Conservation (phyloP, 495 filamentous ascomycete genomes). For the Aspergillus steynii region DNA sequence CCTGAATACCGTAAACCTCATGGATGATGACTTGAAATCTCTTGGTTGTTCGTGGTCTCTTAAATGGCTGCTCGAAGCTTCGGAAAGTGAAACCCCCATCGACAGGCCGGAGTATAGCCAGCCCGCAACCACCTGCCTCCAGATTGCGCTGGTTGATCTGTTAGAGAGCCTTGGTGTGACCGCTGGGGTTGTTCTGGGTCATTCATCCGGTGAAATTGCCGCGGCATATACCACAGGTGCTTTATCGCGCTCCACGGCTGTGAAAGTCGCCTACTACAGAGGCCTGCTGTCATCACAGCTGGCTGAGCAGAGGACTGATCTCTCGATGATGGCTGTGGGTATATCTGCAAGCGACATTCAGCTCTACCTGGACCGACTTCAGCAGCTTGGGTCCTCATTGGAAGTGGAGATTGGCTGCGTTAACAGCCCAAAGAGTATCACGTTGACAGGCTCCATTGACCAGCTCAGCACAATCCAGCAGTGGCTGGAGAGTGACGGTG, state of each 20-base stretch:
- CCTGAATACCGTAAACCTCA: constrained; percentile 14
- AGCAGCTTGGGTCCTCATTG: neutral
- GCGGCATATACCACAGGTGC: constrained; percentile 18
- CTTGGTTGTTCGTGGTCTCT: neutral
- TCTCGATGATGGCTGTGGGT: constrained; percentile 12
- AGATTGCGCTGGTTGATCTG: constrained; percentile 44
- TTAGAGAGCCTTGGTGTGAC: constrained; percentile 33
- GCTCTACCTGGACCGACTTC: neutral
- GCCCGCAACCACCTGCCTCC: constrained; percentile 43
- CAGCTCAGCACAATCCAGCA: constrained; percentile 13
- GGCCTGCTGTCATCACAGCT: neutral
- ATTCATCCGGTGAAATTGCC: constrained; percentile 47
- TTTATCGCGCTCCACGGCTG: constrained; percentile 1
- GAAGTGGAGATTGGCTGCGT: constrained; percentile 27
- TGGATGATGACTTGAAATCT: neutral
- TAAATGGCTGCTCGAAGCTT: neutral
- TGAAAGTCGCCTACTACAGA: constrained; percentile 9
- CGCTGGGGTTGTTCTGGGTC: constrained; percentile 34
- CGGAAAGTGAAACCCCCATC: neutral
- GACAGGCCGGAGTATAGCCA: constrained; percentile 21
- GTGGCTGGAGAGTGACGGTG: neutral
- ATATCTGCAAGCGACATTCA: constrained; percentile 1
- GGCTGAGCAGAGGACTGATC: constrained; percentile 1
- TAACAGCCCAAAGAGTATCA: constrained; percentile 34
- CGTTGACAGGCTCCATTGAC: constrained; percentile 26